These are phyloP conservation scores for Sodiomyces alkalinus DNA, from an alignment of 2,329 filamentous ascomycete genomes.

Conservation along the genomic window DNA sequence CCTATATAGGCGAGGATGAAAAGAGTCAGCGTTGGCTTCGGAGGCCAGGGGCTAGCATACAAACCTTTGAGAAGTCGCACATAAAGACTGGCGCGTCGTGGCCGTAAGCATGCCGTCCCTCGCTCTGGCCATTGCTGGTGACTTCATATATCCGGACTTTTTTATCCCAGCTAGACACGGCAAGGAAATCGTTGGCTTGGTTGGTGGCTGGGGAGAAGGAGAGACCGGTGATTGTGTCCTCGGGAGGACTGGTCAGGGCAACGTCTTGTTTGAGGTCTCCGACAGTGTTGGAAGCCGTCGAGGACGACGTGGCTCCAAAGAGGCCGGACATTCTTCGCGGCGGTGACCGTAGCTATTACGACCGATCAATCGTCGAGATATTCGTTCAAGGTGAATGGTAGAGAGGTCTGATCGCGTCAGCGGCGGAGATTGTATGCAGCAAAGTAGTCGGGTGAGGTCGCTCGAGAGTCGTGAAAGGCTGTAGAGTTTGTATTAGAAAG, in stretches of 20 bases:
- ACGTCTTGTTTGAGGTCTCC: slow-evolving; percentile 89
- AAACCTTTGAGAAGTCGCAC: slow-evolving; percentile 77
- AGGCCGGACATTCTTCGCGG: slow-evolving; percentile 54
- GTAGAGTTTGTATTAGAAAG: too few relatives aligned
- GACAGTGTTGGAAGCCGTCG: slow-evolving; percentile 52
- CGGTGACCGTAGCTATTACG: too few relatives aligned
- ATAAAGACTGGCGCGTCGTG: slow-evolving; percentile 75
- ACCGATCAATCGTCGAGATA: too few relatives aligned
- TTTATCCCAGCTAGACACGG: slow-evolving; percentile 92
- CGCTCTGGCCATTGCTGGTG: slow-evolving; percentile 57
- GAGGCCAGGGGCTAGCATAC: slow-evolving; percentile 11
- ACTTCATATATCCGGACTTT: slow-evolving; percentile 97
- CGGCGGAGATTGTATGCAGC: too few relatives aligned
- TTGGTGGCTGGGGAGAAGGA: slow-evolving; percentile 55
- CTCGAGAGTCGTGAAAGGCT: too few relatives aligned
- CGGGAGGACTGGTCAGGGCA: slow-evolving; percentile 59
- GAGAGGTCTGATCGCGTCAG: too few relatives aligned
- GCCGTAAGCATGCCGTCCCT: slow-evolving; percentile 75
- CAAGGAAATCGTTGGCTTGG: slow-evolving; percentile 58
- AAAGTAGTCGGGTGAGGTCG: too few relatives aligned
- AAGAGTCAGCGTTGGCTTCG: slow-evolving; percentile 2
- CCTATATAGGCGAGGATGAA: slow-evolving; percentile 33
- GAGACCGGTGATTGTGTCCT: slow-evolving; percentile 81
- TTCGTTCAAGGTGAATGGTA: too few relatives aligned
- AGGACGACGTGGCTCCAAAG: slow-evolving; percentile 37